phyloP scores from a whole-genome alignment of 73 alveolate genomes.

The Blepharisma stoltei region DNA sequence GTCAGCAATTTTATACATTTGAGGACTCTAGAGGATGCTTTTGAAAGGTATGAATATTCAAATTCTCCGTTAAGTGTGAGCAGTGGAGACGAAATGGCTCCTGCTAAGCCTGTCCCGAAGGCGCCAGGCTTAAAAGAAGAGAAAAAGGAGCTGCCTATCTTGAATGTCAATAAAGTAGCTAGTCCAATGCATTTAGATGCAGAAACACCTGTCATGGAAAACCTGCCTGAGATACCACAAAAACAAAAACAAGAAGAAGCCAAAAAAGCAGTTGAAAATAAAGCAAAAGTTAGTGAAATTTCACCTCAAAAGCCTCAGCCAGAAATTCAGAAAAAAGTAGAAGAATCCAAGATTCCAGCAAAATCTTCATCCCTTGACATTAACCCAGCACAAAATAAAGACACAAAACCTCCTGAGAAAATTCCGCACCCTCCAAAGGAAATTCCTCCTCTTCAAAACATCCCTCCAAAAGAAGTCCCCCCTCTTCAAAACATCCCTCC shows the following conservation, averaged over 20 bases:
- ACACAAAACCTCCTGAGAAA: no score
- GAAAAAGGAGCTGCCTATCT: neutral
- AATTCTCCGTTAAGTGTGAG: neutral
- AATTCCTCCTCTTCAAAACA: no score
- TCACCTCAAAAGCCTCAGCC: no score
- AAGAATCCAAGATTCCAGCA: no score
- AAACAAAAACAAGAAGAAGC: neutral
- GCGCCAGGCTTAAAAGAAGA: neutral
- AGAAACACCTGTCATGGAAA: neutral
- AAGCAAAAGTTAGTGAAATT: no score
- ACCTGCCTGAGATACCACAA: neutral
- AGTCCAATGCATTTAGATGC: neutral
- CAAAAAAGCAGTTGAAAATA: neutral
- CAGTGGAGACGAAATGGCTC: slow-evolving; percentile 17
- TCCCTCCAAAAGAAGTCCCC: no score
- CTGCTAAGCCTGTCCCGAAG: neutral
- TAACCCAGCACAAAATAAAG: no score
- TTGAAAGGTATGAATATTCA: slow-evolving; percentile 6
- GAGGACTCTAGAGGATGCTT: neutral
- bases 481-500: no score
- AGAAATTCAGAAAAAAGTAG: no score
- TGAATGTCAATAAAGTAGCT: neutral
- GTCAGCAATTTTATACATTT: neutral
- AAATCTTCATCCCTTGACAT: no score
- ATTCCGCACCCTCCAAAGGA: no score